Evolutionary conservation across 129 eudicot species (phyloP), one percentile per base, ranked within the genome.

Genomic region (Dittrichia graveolens): DNA sequence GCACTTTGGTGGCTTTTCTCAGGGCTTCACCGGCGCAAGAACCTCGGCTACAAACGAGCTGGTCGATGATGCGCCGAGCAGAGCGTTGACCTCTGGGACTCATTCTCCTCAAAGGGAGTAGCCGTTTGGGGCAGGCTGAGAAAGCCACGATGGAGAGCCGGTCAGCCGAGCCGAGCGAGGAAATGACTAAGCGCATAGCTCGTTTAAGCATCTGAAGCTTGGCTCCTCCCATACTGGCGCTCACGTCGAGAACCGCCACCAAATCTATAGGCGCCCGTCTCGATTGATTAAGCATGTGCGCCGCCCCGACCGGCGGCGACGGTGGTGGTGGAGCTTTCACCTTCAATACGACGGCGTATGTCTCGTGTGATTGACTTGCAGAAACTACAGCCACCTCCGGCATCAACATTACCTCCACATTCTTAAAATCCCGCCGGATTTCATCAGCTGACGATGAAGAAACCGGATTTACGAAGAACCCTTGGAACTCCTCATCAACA

Each of bases 171-270:
- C 88, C 89, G 37, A 94, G 94, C 0, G 99, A 94, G 5, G 97
- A 90, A 5, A 94, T 83, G 44, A 94, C 94, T 12, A 94, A 67
- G 3, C 96, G 82, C 97, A 94, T 88, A 41, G 99, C 99, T 31
- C 96, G 85, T 71, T 94, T 88, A 24, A 90, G 69, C 97, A 94
- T 90, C 62, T 81, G 86, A 3, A 94, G 80, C 85, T 94, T 94
- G 7, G 88, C 62, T 3, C 90, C 91, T 3, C 71, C 79, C 99
- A 94, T 94, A 68, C 93, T 90, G 5, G 80, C 86, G 35, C 97
- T 89, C 2, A 88, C 83, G 54, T 94, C 99, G n/a, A 94, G 88
- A 12, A 94, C 99, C 12, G 97, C 81, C 4, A 94, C 99, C 45
- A 94, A 62, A 76, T 94, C 99, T 5, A 94, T 83, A 8, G 99